These are phyloP conservation scores for Kwoniella sp. DNA, from an alignment of 768 basidiomycete genomes.

Conservation along the genomic window DNA sequence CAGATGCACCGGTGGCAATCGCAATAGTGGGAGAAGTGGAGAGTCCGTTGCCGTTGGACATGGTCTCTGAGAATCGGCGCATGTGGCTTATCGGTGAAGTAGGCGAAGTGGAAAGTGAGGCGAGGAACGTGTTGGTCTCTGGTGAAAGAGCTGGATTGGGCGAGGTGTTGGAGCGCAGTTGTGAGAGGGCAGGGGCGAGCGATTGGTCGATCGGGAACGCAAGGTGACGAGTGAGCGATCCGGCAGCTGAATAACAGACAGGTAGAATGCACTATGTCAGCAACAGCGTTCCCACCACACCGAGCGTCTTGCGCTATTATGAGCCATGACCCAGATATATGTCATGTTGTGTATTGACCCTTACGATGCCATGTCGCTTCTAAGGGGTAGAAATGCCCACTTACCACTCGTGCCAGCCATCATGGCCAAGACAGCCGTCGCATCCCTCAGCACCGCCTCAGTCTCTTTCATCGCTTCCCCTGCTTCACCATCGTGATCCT, in stretches of 20 bases:
- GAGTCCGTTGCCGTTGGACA: background rate
- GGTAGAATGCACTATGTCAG: background rate
- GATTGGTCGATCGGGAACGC: constrained; percentile 43
- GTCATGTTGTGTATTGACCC: too few species aligned
- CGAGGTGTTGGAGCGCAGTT: constrained; percentile 10
- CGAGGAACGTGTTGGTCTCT: constrained; percentile 37
- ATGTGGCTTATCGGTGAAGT: constrained; percentile 26
- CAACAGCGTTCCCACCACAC: too few species aligned
- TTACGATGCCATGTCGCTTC: too few species aligned
- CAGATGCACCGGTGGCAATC: background rate
- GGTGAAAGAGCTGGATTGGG: constrained; percentile 39
- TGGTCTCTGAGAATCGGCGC: background rate
- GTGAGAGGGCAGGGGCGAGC: constrained; percentile 28
- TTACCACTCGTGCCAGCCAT: constrained; percentile 54
- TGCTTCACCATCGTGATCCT: constrained; percentile 27
- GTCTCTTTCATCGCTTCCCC: constrained; percentile 26
- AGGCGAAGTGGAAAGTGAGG: constrained; percentile 37
- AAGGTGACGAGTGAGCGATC: constrained; percentile 49
- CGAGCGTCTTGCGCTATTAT: too few species aligned
- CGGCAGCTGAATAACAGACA: too few species aligned
- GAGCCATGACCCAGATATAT: too few species aligned
- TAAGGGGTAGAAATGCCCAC: too few species aligned
- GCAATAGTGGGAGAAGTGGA: constrained; percentile 12
- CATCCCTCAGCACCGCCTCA: constrained; percentile 48
- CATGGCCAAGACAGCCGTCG: constrained; percentile 51